phyloP scores from a whole-genome alignment of 345 rosid genomes.

The Euphorbia lathyris region DNA sequence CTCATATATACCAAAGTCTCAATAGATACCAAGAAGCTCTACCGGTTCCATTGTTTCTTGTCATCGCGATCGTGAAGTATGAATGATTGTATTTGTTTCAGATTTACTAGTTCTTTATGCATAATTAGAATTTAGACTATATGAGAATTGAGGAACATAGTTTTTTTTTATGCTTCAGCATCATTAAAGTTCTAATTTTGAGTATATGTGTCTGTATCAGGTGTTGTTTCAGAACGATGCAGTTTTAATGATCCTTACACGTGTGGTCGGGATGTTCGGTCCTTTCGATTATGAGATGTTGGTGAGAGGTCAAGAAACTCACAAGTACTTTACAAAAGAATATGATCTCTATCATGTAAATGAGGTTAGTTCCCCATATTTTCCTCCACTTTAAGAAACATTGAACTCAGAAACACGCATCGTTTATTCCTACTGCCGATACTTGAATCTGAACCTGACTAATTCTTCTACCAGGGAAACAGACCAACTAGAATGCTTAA shows the following conservation, averaged over 20 bases:
- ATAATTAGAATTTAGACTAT: too few species aligned
- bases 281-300: constrained; percentile 79
- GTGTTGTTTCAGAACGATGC: constrained; percentile 86
- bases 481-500: constrained; percentile 66
- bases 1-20: constrained; percentile 74
- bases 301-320: constrained; percentile 66
- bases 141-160: too few species aligned
- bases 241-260: constrained; percentile 73
- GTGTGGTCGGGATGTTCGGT: constrained; percentile 69
- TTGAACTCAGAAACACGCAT: neutral
- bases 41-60: constrained; percentile 69
- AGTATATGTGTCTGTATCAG: constrained; percentile 32
- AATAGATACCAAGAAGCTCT: constrained; percentile 61
- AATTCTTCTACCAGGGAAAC: constrained; percentile 55
- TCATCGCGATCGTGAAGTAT: constrained; percentile 72
- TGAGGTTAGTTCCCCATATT: constrained; percentile 46
- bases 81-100: too few species aligned
- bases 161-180: neutral
- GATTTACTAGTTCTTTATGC: too few species aligned
- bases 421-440: too few species aligned
- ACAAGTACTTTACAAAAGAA: constrained; percentile 83
- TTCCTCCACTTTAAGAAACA: constrained; percentile 1
- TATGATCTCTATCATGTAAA: constrained; percentile 61
- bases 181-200: constrained; percentile 5
- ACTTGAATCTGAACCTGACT: too few species aligned